phyloP scores from a whole-genome alignment of 306 rosid species.

The Gastrolobium villosum region DNA sequence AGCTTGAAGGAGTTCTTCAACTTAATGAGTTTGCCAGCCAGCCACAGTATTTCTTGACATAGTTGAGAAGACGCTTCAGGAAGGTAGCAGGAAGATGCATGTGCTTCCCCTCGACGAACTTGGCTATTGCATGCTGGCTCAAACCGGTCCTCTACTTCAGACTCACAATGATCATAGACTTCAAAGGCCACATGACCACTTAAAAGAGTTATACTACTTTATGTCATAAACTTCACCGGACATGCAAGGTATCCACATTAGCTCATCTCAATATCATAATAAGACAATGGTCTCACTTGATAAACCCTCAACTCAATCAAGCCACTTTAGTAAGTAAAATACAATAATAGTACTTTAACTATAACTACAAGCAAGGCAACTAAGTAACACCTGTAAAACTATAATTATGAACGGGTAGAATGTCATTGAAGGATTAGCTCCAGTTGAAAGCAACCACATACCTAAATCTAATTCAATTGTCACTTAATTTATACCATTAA shows the following conservation, averaged over 20 bases:
- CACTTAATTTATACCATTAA: not conserved
- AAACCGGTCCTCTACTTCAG: too few relatives aligned
- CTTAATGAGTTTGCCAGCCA: too few relatives aligned
- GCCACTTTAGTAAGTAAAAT: not conserved
- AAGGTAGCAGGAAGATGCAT: too few relatives aligned
- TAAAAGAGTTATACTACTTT: not conserved
- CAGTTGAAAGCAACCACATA: constrained; percentile 3
- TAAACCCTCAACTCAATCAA: not conserved
- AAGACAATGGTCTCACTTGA: not conserved
- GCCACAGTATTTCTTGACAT: too few relatives aligned
- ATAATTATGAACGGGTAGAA: not conserved
- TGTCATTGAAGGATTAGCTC: not conserved
- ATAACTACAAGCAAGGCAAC: not conserved
- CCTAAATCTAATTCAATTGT: not conserved
- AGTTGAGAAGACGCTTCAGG: too few relatives aligned
- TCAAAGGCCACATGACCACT: too few relatives aligned
- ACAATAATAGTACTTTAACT: not conserved
- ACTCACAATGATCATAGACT: too few relatives aligned
- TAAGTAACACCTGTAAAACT: not conserved
- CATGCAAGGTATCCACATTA: not conserved
- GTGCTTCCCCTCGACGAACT: too few relatives aligned
- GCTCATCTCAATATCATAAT: not conserved
- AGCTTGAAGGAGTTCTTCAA: too few relatives aligned
- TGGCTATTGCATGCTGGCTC: too few relatives aligned
- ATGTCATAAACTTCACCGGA: not conserved